Percentiles rank a stretch among this genome's conserved stretches.
phyloP scores from a whole-genome alignment of 129 eudicot species.

The Erigeron canadensis region DNA sequence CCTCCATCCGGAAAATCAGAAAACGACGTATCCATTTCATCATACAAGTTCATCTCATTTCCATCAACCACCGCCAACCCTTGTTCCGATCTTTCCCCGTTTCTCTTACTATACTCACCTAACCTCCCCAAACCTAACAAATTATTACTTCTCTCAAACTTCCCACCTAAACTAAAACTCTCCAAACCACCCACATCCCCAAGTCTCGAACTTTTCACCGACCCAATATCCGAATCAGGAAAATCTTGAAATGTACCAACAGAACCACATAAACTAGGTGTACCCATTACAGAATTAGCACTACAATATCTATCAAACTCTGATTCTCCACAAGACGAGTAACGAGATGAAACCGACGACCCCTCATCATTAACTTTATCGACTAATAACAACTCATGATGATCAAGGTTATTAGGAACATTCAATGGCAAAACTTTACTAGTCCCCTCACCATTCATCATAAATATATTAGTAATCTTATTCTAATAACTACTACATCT shows the following conservation, averaged over 20 bases:
- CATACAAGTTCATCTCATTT: constrained; percentile 24
- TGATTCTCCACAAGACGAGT: constrained; percentile 88
- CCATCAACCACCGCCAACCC: constrained; percentile 15
- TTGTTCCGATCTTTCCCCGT: constrained; percentile 24
- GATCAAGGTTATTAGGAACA: constrained; percentile 32
- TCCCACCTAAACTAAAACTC: constrained; percentile 50
- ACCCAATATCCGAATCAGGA: constrained; percentile 68
- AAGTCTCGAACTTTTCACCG: constrained; percentile 54
- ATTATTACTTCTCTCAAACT: constrained; percentile 21
- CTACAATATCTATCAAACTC: constrained; percentile 90
- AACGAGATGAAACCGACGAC: constrained; percentile 54
- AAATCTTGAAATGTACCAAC: constrained; percentile 61
- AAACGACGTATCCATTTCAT: constrained; percentile 29
- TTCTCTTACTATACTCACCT: constrained; percentile 31
- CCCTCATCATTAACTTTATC: constrained; percentile 35
- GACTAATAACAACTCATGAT: constrained; percentile 34
- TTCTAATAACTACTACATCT: too few relatives aligned
- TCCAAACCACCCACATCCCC: constrained; percentile 44
- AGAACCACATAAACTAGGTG: constrained; percentile 76
- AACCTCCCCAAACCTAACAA: constrained; percentile 17
- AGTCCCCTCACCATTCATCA: constrained; percentile 61
- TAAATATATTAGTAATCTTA: too few relatives aligned
- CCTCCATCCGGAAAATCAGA: constrained; percentile 35
- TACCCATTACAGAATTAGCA: constrained; percentile 88
- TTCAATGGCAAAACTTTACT: constrained; percentile 38